Evolutionary conservation across 768 basidiomycete genomes (phyloP), one percentile per base, ranked within the genome.

Genomic region (Suillus placidus): DNA sequence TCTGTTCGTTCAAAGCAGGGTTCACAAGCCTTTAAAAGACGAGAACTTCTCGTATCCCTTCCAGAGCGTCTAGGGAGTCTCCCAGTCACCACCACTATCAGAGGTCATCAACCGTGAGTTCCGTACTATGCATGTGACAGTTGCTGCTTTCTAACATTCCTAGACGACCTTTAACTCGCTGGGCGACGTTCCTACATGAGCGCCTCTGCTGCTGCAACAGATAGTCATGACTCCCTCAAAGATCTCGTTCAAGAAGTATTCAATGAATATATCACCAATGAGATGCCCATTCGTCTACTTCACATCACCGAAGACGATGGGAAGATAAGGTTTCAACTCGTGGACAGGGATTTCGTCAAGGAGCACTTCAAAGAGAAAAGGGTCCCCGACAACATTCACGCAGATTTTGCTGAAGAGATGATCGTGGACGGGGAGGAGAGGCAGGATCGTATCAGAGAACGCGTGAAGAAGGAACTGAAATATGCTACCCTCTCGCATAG

Each of bases 401-500:
- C 16, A 2, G 37, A 62, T 12, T 26, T 34, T n/a, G 2, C 52
- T 9, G 7, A n/a, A 26, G 12, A 6, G 7, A 47, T 9, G 20
- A 12, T 20, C 20, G 16, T 38, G 30, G 30, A 65, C 18, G 37
- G 35, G 58, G 64, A 65, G 9, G 61, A 62, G 6, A 43, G 32
- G 52, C 32, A 34, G 18, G 32, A 55, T 20, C 5, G 47, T 2
- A 65, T 65, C 61, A 37, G 7, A 62, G 45, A 26, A 8, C 26
- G 35, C 6, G 35, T 65, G 13, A 63, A 65, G 23, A 16, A 47
- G 14, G 51, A 40, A 30, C 23, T 65, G 9, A 65, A 38, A 55
- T 65, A 62, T n/a, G 64, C 61, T 37, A 55, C 55, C 16, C 32
- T 65, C 52, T 65, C 64, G 13, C 64, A 65, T 42, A 34, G 61